Conservation (phyloP, 768 basidiomycete genomes). For the Rossbeevera mucosa region DNA sequence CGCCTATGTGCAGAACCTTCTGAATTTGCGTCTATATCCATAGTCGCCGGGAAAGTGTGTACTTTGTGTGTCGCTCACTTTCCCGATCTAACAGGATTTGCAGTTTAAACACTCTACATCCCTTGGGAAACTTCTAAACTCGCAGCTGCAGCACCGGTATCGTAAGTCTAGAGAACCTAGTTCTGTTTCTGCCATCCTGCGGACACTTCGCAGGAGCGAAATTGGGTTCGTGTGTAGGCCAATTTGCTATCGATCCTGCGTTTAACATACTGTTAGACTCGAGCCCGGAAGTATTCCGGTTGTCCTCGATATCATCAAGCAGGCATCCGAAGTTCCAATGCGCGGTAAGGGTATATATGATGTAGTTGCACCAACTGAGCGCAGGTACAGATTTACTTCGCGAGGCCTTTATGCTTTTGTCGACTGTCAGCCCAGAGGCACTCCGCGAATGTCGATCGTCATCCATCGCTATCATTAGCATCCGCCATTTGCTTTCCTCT, state of each 20-base stretch:
- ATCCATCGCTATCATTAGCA: conserved; percentile 36
- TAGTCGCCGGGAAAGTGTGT: conserved; percentile 23
- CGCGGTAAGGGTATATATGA: conserved; percentile 21
- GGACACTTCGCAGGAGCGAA: conserved; percentile 20
- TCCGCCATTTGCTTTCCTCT: conserved; percentile 58
- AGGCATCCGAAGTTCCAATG: conserved; percentile 17
- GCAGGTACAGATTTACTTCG: conserved; percentile 26
- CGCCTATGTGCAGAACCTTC: conserved; percentile 10
- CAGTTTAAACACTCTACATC: conserved; percentile 24
- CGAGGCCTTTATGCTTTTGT: conserved; percentile 33
- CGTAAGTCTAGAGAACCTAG: conserved; percentile 6
- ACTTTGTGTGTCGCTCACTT: background rate
- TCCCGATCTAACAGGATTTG: conserved; percentile 3
- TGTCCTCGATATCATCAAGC: conserved; percentile 26
- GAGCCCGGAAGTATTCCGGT: conserved; percentile 16
- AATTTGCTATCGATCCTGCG: background rate
- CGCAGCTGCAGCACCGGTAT: conserved; percentile 13
- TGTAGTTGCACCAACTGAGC: conserved; percentile 13
- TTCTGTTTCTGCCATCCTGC: conserved; percentile 15
- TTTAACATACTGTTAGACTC: conserved; percentile 18
- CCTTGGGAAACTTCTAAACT: conserved; percentile 22
- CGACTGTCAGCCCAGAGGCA: conserved; percentile 18
- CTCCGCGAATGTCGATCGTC: conserved; percentile 16
- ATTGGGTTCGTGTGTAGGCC: conserved; percentile 17
- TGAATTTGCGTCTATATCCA: conserved; percentile 6